Percentiles rank a stretch among this genome's conserved stretches.
Evolutionary conservation across 108 stramenopile genomes (phyloP).

Genomic region (Fragilariopsis cylindrus): DNA sequence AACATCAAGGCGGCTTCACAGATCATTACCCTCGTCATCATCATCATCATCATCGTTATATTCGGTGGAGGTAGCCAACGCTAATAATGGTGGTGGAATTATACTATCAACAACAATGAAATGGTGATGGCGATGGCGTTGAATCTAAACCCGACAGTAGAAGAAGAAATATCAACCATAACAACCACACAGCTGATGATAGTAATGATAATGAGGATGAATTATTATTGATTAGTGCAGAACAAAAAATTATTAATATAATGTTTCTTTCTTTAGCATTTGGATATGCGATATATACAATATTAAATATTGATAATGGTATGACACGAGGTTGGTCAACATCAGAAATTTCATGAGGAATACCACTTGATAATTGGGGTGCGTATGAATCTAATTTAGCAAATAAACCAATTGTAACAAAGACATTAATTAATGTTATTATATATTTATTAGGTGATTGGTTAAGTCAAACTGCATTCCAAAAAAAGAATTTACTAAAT

Average conservation of each 20-base stretch:
- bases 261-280: conserved; percentile 68
- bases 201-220: no score
- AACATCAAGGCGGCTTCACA: no score
- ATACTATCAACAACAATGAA: no score
- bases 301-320: conserved; percentile 79
- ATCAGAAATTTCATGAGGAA: conserved; percentile 81
- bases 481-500: conserved; percentile 78
- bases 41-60: no score
- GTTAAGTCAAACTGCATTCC: conserved; percentile 88
- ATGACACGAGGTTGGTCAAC: conserved; percentile 87
- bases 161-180: no score
- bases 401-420: conserved; percentile 87
- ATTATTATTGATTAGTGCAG: neutral
- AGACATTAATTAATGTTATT: conserved; percentile 93
- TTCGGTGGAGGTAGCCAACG: no score
- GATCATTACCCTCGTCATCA: no score
- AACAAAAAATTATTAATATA: conserved; percentile 68
- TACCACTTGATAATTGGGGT: conserved; percentile 89
- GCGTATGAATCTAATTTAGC: conserved; percentile 80
- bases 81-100: no score
- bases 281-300: conserved; percentile 70
- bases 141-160: no score
- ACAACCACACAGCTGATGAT: no score
- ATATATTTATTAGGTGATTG: conserved; percentile 95
- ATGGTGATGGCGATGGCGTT: no score